Conservation (phyloP, 441 rosid genomes). For the Syzygium malaccense region DNA sequence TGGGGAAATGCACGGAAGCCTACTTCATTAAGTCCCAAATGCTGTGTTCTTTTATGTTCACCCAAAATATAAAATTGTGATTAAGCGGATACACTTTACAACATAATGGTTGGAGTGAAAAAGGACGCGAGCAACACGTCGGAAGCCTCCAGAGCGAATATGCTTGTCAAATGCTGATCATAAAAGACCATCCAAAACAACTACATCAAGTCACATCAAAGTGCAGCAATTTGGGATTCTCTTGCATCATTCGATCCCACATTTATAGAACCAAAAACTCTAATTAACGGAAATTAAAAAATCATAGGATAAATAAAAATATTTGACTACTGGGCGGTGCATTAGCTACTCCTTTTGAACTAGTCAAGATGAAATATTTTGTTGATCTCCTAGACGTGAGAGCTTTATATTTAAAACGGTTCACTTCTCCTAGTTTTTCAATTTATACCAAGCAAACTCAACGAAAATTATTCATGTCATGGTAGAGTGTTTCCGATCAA, state of each 20-base stretch:
- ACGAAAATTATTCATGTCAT: background rate
- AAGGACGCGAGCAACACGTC: background rate
- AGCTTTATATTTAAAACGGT: background rate
- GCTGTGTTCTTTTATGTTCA: background rate
- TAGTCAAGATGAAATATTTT: background rate
- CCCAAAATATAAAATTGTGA: background rate
- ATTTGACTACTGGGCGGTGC: background rate
- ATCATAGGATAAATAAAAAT: background rate
- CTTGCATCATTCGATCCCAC: background rate
- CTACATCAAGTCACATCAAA: background rate
- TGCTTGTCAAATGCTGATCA: background rate
- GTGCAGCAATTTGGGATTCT: background rate
- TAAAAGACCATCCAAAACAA: background rate
- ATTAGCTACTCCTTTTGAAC: background rate
- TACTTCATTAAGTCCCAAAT: background rate
- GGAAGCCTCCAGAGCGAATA: background rate
- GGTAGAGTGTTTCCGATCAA: background rate
- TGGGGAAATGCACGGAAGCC: background rate
- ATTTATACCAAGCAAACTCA: background rate
- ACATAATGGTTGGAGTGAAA: fast-evolving
- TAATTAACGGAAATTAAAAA: background rate
- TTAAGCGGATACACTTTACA: background rate
- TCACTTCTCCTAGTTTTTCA: background rate
- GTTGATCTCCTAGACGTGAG: background rate
- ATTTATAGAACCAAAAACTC: background rate